Base-by-base conservation (phyloP, 257 asterid species). In the Schizonepeta tenuifolia region DNA sequence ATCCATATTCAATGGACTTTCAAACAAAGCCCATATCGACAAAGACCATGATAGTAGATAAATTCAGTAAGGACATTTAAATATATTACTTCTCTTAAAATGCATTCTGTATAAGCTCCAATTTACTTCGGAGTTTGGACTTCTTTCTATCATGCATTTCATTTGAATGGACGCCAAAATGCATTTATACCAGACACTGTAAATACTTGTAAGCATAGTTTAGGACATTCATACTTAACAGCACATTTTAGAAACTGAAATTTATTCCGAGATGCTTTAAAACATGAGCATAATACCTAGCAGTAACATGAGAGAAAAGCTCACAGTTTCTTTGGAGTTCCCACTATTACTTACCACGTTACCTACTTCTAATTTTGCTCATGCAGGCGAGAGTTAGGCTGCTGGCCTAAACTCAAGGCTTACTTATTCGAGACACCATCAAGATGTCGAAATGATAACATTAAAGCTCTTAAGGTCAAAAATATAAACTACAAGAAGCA, bases 201-300 rank as follows among this genome's bases (percentile, higher is more conserved):
- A 38, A 40, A 40, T 40, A 11, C 20, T 63, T 62, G 6, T 9
- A 40, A 20, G 38, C 26, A 20, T 1, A 20, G 22, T 20, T 40
- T 2, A 40, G 10, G 5, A 69, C 6, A 24, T 51, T 9, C 51
- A 17, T 36, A 8, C 40, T 36, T 22, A 65, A 43, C 13, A 22
- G 43, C 40, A 6, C 56, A 44, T 44, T 53, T 44, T 40, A 65
- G 5, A n/a, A 26, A 3, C 56, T 35, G 11, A 12, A 33, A 18
- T 67, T 49, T 31, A 11, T 26, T 17, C 41, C 5, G 14, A n/a
- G 4, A 22, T 17, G 60, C 31, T 66, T 12, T 22, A 3, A 40
- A 33, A 51, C 51, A 49, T 46, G 71, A 17, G 24, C 18, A 44
- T 35, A 9, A 13, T 47, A 61, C 36, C 78, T 56, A 72, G 75